Base-by-base conservation (phyloP, 1,284 basidiomycete species). In the Ceratobasidium sp. region DNA sequence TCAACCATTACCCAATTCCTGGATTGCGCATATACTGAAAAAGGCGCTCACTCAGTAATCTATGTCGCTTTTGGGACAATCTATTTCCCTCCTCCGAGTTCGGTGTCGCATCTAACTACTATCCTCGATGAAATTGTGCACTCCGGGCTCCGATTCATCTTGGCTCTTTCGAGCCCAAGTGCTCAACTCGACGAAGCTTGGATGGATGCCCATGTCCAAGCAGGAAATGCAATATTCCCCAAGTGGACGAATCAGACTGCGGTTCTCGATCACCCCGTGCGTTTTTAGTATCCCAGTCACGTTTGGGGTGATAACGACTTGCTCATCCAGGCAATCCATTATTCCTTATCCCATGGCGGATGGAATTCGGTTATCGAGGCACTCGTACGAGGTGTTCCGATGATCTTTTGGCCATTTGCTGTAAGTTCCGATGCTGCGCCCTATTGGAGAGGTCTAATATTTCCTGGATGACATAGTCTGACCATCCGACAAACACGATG, bases 211-310 rank as follows among this genome's bases (percentile, higher is more conserved):
- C 14, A 56, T 2, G 19, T 27, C 2, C 25, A 29, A 16, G 27
- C 41, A 19, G 69, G 69, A 6, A 27, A 42, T 27, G 59, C 59
- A 33, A 36, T 70, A 3, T 60, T 70, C 25, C 42, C 62, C 13
- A 46, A 46, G 4, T 70, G 69, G 69, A 49, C 52, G 29, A 47
- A 60, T 1, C 69, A 70, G 21, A 25, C 54, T 13, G 50, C 25
- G 3, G 53, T 69, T 3, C 58, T 69, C 14, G 47, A 59, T 5
- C 68, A 69, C 41, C 68, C 68, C 9, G 68, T 64, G n/a, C n/a
- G n/a, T n/a, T n/a, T n/a, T n/a, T n/a, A n/a, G n/a, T n/a, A n/a
- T n/a, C n/a, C n/a, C n/a, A n/a, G n/a, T n/a, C n/a, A n/a, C n/a
- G n/a, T n/a, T n/a, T n/a, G n/a, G n/a, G n/a, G n/a, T n/a, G n/a